phyloP scores from a whole-genome alignment of 192 early-diverging fungal species.

The Podochytrium sp. region DNA sequence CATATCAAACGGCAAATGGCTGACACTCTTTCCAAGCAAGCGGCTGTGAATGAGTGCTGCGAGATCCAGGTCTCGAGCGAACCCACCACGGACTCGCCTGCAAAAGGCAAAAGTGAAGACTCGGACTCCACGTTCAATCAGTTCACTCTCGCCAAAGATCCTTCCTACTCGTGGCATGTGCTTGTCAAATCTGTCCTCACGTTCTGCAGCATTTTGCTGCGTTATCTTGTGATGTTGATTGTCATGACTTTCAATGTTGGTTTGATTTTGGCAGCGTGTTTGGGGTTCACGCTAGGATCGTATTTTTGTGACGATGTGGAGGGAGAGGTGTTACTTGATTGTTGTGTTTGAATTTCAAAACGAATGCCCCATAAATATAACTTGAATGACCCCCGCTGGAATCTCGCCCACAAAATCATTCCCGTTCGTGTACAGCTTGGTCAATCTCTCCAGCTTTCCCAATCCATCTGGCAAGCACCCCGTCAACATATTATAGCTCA shows the following conservation, averaged over 20 bases:
- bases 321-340: no score
- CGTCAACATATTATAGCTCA: not conserved
- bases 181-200: not conserved
- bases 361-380: not conserved
- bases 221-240: conserved; percentile 8
- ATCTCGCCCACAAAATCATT: not conserved
- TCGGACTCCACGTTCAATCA: not conserved
- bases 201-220: not conserved
- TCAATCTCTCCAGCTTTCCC: conserved; percentile 1
- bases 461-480: conserved; percentile 6
- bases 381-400: not conserved
- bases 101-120: not conserved
- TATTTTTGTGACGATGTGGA: not conserved
- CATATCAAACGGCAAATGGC: not conserved
- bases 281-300: not conserved
- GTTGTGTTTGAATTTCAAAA: not conserved
- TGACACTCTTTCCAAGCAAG: not conserved
- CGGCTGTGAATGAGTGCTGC: not conserved
- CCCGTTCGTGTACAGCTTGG: not conserved
- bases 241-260: conserved; percentile 16
- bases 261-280: conserved; percentile 8
- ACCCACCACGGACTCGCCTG: no score
- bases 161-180: not conserved
- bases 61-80: not conserved
- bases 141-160: not conserved